Base-by-base conservation (phyloP, 306 rosid species). In the Quercus alba region DNA sequence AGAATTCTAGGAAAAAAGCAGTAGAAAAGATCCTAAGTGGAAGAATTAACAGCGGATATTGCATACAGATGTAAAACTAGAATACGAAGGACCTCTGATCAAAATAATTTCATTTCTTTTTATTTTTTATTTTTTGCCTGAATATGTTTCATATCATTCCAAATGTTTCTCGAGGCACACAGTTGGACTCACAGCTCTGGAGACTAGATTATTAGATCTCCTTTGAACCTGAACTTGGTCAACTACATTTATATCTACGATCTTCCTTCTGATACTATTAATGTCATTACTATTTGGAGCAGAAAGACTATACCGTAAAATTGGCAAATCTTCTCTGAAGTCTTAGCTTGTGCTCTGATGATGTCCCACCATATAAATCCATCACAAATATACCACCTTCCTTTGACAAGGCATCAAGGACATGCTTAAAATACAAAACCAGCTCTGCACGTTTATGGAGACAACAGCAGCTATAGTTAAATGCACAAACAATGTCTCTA, bases 401-500 rank as follows among this genome's bases (percentile, higher is more conserved):
- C 72, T 76, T 82, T 54, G 98, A 92, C 84, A 94, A 86, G 75
- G 86, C 85, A 73, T 78, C 78, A 67, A 62, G 89, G 21, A 88
- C 89, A 81, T 90, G 97, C 89, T 90, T 91, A 86, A 90, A 92
- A 94, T 92, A 92, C 85, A 77, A 72, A 81, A 92, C 90, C 81
- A 94, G 85, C 20, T 91, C 97, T 6, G 87, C 88, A 51, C 97
- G 90, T 72, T 87, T 85, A 89, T 94, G 97, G 56, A 94, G 97
- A 87, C 98, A 94, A 56, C 98, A 94, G 73, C 97, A 91, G 87
- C 97, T 92, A 89, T 91, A 94, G 88, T 94, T 94, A 76, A 94
- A 94, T 66, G 98, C 97, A 35, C 97, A 94, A 57, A 90, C 90
- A 41, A 92, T 94, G 85, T 91, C 97, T 84, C 97, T 87, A 25